Base-by-base conservation (phyloP, 371 early-diverging fungal species). In the Circinella umbellata region DNA sequence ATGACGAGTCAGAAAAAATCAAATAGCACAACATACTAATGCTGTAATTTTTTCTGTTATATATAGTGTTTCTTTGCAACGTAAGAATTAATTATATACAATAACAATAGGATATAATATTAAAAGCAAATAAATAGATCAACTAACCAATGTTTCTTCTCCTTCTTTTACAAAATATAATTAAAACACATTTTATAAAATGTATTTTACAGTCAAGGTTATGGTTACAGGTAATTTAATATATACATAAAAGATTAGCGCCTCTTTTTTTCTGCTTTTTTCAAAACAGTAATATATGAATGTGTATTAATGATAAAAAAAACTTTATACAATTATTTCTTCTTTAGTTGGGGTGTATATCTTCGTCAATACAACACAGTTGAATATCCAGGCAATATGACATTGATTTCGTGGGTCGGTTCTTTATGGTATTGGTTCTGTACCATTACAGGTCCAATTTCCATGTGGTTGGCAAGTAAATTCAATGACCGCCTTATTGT, bases 391-490 rank as follows among this genome's bases (percentile, higher is more conserved):
- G 75, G 72, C 8, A 63, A 79, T 51, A 66, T 78, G 73, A 72
- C 64, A 20, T 53, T 63, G 37, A 62, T 82, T 11, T 78, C 78
- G 34, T 82, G 82, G 82, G 74, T 82, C n/a, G 82, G 82, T 10
- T 79, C 80, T 13, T 74, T 82, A 17, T 79, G 80, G 65, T 73
- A 75, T 15, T 68, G 70, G 10, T 49, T 82, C 11, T 74, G 67
- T 48, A 78, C 76, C 48, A 73, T 74, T 15, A 70, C 80, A 4
- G 80, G 80, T 10, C 82, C 82, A 37, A 66, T 82, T 20, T 79
- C 79, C 64, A 72, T 76, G 42, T 78, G 71, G 53, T 75, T 90
- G 62, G 84, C 85, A 36, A 79, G 83, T 10, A 61, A 63, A 18
- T 37, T 67, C 15, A 63, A 60, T 49, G 63, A 66, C 51, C 71